Conservation (phyloP, 2,329 filamentous ascomycete genomes). For the Scedosporium boydii region DNA sequence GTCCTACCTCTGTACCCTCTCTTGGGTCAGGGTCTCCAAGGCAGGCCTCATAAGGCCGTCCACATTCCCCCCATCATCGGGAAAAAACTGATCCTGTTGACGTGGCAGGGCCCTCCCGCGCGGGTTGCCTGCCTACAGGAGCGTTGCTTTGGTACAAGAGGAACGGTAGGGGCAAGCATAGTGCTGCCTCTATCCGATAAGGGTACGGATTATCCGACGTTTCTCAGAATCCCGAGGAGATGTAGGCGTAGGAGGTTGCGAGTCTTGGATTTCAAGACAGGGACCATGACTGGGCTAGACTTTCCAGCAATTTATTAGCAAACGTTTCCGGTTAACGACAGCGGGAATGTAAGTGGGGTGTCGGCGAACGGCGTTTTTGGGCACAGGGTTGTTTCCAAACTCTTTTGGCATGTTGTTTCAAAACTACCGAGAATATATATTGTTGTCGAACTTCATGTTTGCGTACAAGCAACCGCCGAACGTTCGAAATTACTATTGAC, state of each 20-base stretch:
- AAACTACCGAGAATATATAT: neutral
- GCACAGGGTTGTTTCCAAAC: neutral
- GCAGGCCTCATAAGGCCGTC: conserved; percentile 57
- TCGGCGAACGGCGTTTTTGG: conserved; percentile 6
- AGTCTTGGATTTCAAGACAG: neutral
- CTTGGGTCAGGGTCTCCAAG: conserved; percentile 65
- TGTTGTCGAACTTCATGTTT: neutral
- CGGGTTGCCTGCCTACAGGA: neutral
- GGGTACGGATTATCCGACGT: neutral
- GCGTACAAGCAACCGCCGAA: neutral
- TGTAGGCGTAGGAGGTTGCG: neutral
- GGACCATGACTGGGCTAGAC: neutral
- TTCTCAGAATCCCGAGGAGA: neutral
- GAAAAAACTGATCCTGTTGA: conserved; percentile 3
- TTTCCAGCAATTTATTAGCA: neutral
- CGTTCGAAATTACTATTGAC: too few relatives aligned
- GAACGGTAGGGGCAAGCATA: neutral
- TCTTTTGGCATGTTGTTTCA: neutral
- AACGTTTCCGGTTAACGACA: conserved; percentile 2
- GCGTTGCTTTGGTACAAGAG: neutral
- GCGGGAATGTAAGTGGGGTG: conserved; percentile 1
- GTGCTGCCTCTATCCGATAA: neutral
- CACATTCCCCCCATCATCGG: conserved; percentile 58
- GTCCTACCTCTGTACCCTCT: conserved; percentile 66
- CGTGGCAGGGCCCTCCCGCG: neutral